Evolutionary conservation across 2,329 filamentous ascomycete genomes (phyloP).

Genomic region (Pseudocercospora vitis): DNA sequence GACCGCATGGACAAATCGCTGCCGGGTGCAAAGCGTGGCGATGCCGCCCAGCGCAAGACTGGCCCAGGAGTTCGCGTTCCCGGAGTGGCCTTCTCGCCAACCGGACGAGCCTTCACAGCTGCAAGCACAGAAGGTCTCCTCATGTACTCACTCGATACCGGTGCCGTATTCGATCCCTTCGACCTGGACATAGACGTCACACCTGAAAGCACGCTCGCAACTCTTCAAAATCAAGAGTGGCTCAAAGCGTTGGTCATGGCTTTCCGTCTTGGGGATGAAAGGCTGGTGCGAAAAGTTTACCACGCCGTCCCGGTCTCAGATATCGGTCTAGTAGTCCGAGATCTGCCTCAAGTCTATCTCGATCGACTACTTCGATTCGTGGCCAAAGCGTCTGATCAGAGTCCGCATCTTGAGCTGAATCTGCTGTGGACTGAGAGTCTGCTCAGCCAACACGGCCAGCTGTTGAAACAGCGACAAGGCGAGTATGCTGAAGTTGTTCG

Average conservation of each 20-base stretch:
- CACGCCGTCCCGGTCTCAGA: slow-evolving; percentile 74
- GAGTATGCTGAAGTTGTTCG: slow-evolving; percentile 82
- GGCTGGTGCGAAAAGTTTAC: slow-evolving; percentile 81
- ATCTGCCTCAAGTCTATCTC: slow-evolving; percentile 82
- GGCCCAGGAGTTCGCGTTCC: slow-evolving; percentile 81
- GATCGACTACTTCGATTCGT: slow-evolving; percentile 82
- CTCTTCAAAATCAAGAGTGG: slow-evolving; percentile 76
- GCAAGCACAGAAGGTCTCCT: slow-evolving; percentile 92
- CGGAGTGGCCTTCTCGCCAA: slow-evolving; percentile 82
- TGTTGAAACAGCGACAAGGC: slow-evolving; percentile 76
- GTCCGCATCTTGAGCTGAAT: slow-evolving; percentile 92
- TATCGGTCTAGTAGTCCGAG: slow-evolving; percentile 73
- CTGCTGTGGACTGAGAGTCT: slow-evolving; percentile 84
- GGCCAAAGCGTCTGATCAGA: slow-evolving; percentile 81
- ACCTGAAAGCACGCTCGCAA: slow-evolving; percentile 66
- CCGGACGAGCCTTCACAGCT: slow-evolving; percentile 87
- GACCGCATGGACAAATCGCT: slow-evolving; percentile 76
- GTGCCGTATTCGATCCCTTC: slow-evolving; percentile 88
- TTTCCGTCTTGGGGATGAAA: slow-evolving; percentile 87
- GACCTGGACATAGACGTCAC: slow-evolving; percentile 94
- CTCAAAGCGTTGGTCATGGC: slow-evolving; percentile 95
- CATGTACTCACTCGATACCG: slow-evolving; percentile 85
- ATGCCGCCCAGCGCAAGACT: slow-evolving; percentile 74
- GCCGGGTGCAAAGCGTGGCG: slow-evolving; percentile 83
- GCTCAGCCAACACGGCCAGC: slow-evolving; percentile 79